phyloP scores from a whole-genome alignment of 2,329 filamentous ascomycete genomes.

The Epichloe scottii region DNA sequence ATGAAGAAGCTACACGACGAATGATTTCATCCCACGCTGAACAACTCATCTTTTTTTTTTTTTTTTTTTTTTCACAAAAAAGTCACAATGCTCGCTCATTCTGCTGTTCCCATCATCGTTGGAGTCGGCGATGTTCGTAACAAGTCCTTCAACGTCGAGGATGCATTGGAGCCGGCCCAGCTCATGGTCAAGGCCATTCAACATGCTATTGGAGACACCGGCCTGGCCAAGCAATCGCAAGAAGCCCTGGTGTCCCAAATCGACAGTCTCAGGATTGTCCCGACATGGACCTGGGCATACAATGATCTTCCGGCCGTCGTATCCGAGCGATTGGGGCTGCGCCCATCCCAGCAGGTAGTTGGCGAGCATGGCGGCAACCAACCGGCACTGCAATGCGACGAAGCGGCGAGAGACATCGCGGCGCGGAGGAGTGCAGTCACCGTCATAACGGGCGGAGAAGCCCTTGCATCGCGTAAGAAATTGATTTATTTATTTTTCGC shows the following conservation, averaged over 20 bases:
- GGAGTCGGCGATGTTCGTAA: slow-evolving; percentile 52
- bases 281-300: slow-evolving; percentile 56
- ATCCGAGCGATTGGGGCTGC: slow-evolving; percentile 33
- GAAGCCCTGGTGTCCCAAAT: slow-evolving; percentile 19
- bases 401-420: slow-evolving; percentile 45
- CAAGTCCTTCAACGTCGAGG: slow-evolving; percentile 28
- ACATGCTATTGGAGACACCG: slow-evolving; percentile 37
- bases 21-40: too few species aligned
- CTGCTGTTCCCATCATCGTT: slow-evolving; percentile 39
- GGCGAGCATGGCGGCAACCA: slow-evolving; percentile 52
- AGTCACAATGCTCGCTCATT: background rate
- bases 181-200: slow-evolving; percentile 45
- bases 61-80: too few species aligned
- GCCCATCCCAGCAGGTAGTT: slow-evolving; percentile 33
- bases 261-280: slow-evolving; percentile 47
- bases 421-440: slow-evolving; percentile 41
- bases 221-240: slow-evolving; percentile 10
- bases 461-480: slow-evolving; percentile 41
- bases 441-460: slow-evolving; percentile 51
- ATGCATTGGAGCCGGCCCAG: slow-evolving; percentile 45
- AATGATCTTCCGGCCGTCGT: slow-evolving; percentile 43
- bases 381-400: slow-evolving; percentile 49
- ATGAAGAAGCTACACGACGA: too few species aligned
- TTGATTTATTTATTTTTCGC: too few species aligned
- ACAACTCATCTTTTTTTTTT: too few species aligned